Conservation (phyloP, 345 rosid genomes). For the Eucalyptus regnans region DNA sequence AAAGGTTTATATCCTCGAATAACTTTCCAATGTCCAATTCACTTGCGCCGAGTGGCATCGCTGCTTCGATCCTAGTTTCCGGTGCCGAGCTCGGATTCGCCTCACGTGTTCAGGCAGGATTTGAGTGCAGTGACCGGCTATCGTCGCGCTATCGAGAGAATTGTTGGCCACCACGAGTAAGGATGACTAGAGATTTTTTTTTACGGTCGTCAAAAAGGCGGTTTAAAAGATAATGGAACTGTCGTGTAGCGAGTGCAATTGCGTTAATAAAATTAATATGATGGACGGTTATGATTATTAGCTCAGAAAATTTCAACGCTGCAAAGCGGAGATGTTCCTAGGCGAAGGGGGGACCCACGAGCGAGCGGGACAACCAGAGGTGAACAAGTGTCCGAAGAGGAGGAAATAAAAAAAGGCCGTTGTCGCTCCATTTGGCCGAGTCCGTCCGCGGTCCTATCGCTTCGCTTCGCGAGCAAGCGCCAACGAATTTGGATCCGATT, state of each 20-base stretch:
- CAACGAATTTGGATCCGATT: slow-evolving; percentile 46
- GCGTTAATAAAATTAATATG: accelerated
- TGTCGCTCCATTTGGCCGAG: not conserved
- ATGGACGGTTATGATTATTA: accelerated
- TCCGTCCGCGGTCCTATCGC: not conserved
- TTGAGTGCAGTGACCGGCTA: accelerated
- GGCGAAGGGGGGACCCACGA: not conserved
- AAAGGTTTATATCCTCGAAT: not conserved
- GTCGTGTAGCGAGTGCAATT: not conserved
- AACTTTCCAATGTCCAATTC: not conserved
- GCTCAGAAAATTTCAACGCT: accelerated
- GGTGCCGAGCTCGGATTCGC: not conserved
- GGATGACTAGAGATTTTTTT: not conserved
- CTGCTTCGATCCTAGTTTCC: not conserved
- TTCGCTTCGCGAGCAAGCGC: slow-evolving; percentile 10
- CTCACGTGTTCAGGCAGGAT: not conserved
- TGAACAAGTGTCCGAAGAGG: not conserved
- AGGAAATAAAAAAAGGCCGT: not conserved
- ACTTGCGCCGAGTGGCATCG: accelerated
- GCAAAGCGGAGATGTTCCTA: not conserved
- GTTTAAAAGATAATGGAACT: not conserved
- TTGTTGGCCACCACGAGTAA: not conserved
- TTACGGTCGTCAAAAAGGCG: not conserved
- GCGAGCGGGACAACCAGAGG: not conserved
- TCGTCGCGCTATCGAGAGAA: accelerated